Evolutionary conservation across 2,329 filamentous ascomycete genomes (phyloP).

Genomic region (Zopfia rhizophila): DNA sequence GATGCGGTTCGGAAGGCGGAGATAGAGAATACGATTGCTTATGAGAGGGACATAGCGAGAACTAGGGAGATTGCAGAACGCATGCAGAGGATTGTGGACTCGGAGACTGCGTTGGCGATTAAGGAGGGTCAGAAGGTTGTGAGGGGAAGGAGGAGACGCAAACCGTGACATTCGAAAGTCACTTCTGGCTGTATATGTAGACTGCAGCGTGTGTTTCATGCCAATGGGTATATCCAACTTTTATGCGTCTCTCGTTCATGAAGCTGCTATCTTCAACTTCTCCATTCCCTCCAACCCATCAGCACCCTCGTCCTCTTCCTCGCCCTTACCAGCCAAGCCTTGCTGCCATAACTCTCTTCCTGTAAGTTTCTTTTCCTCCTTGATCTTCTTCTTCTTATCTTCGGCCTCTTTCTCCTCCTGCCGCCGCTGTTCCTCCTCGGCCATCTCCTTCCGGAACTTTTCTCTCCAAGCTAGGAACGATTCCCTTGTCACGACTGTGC

Average conservation of each 20-base stretch:
- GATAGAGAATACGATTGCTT: constrained; percentile 22
- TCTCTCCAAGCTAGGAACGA: constrained; percentile 86
- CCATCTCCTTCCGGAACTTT: constrained; percentile 81
- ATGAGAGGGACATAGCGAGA: constrained; percentile 36
- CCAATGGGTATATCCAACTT: constrained; percentile 34
- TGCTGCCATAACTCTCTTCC: constrained; percentile 63
- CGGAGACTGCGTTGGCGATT: constrained; percentile 58
- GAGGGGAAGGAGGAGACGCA: constrained; percentile 33
- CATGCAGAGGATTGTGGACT: constrained; percentile 60
- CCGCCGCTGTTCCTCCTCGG: constrained; percentile 69
- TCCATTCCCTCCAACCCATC: constrained; percentile 60
- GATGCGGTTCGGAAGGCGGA: constrained; percentile 34
- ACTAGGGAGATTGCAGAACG: constrained; percentile 46
- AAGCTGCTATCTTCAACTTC: constrained; percentile 54
- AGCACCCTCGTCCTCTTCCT: constrained; percentile 72
- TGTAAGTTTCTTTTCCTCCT: constrained; percentile 83
- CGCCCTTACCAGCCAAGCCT: constrained; percentile 67
- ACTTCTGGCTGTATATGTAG: not conserved
- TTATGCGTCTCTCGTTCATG: constrained; percentile 21
- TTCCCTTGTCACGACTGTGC: constrained; percentile 86
- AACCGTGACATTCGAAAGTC: not conserved
- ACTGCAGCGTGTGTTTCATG: not conserved
- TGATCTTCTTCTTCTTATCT: constrained; percentile 59
- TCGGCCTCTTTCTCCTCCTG: constrained; percentile 79
- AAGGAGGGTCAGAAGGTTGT: constrained; percentile 48